Conservation (phyloP, 768 basidiomycete genomes). For the Gyrodon lividus region DNA sequence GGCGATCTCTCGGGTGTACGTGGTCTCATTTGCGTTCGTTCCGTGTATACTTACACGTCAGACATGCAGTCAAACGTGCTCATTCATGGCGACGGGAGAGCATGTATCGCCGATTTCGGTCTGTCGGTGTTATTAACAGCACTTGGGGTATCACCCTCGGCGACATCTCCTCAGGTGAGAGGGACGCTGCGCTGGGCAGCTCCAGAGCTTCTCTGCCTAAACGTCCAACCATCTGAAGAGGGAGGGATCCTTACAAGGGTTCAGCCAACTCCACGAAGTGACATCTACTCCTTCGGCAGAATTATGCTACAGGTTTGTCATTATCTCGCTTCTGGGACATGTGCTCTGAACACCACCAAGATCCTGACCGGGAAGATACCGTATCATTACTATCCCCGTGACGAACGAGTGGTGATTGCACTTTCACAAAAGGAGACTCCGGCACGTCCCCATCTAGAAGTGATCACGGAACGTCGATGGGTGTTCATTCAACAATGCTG, state of each 20-base stretch:
- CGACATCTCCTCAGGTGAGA: conserved; percentile 23
- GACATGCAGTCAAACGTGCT: conserved; percentile 39
- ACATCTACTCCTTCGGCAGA: conserved; percentile 30
- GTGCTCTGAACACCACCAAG: no score
- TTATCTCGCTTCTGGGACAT: background rate
- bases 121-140: conserved; percentile 39
- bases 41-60: background rate
- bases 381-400: conserved; percentile 7
- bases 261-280: conserved; percentile 20
- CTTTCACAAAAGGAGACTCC: background rate
- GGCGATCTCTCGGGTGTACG: conserved; percentile 14
- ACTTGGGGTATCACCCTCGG: conserved; percentile 28
- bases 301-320: background rate
- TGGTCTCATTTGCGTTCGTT: background rate
- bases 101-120: conserved; percentile 44
- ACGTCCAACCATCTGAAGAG: background rate
- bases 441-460: background rate
- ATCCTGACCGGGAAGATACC: background rate
- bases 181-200: conserved; percentile 48
- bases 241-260: background rate
- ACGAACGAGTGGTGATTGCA: conserved; percentile 3
- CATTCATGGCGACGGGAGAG: conserved; percentile 38
- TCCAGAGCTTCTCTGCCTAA: conserved; percentile 30
- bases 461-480: background rate
- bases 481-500: background rate